Percentiles rank a stretch among this genome's conserved stretches.
Evolutionary conservation across 495 filamentous ascomycete genomes (phyloP).

Genomic region (Penicillium soppii): DNA sequence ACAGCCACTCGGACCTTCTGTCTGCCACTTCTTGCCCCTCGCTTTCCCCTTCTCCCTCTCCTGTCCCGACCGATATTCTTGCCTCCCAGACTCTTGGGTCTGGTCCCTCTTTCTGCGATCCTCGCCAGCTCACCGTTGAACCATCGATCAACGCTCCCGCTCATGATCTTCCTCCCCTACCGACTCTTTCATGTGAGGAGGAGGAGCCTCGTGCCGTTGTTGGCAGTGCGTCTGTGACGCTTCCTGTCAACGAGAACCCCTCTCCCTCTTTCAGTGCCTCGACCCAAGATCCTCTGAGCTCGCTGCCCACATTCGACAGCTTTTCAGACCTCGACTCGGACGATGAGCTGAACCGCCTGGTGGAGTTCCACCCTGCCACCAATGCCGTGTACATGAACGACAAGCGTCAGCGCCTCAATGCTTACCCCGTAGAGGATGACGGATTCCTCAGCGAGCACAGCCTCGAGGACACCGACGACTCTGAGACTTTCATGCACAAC

Average conservation of each 20-base stretch:
- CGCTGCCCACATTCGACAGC: slow-evolving; percentile 76
- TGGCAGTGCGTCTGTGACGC: slow-evolving; percentile 61
- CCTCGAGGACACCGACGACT: slow-evolving; percentile 74
- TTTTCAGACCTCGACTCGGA: slow-evolving; percentile 91
- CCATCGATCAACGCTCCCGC: slow-evolving; percentile 50
- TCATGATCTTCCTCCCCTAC: slow-evolving; percentile 67
- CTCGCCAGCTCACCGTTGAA: slow-evolving; percentile 83
- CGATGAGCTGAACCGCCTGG: slow-evolving; percentile 79
- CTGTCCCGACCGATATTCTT: slow-evolving; percentile 59
- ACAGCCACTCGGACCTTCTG: slow-evolving; percentile 70
- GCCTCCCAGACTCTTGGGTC: slow-evolving; percentile 53
- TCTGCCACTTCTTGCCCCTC: slow-evolving; percentile 77
- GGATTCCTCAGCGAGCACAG: slow-evolving; percentile 72
- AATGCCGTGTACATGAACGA: slow-evolving; percentile 65
- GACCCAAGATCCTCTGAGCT: slow-evolving; percentile 52
- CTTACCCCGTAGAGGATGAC: slow-evolving; percentile 69
- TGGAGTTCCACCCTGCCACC: slow-evolving; percentile 61
- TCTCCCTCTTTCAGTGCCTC: slow-evolving; percentile 49
- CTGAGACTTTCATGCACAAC: slow-evolving; percentile 54
- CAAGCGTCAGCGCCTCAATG: slow-evolving; percentile 75
- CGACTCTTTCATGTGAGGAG: slow-evolving; percentile 67
- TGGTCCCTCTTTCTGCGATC: slow-evolving; percentile 74
- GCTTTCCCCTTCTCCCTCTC: slow-evolving; percentile 74
- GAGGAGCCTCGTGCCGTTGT: slow-evolving; percentile 76
- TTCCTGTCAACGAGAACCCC: slow-evolving; percentile 50